Base-by-base conservation (phyloP, 257 asterid species). In the Echium plantagineum region DNA sequence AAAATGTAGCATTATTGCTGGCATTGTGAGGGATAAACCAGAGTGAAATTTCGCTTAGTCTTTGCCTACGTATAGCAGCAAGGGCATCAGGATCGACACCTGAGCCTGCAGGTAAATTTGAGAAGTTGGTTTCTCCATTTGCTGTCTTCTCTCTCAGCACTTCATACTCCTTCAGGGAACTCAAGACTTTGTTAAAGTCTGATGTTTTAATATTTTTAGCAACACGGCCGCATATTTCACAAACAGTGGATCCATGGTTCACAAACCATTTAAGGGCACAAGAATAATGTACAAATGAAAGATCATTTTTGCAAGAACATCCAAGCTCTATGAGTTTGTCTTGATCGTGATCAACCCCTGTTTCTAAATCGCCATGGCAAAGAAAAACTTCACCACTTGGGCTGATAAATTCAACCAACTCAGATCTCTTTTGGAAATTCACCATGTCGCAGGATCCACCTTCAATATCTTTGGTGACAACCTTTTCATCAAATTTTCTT, bases 221-320 rank as follows among this genome's bases (percentile, higher is more conserved):
- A 55, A 77, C 67, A 21, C 83, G 72, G 13, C 93, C 90, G 71
- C 97, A 89, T 69, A 89, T 89, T 78, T 89, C 97, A 16, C 97
- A 89, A 42, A 77, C 70, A 32, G 86, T 84, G 42, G 95, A 89
- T 69, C 97, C 97, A 77, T 86, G 95, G 83, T 77, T 84, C 72
- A 89, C 72, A 69, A 89, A 86, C 97, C 97, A 89, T 82, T 84
- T 86, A 28, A 89, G 88, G 13, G 95, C 97, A 42, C 97, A 89
- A 13, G 93, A 89, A 70, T 89, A 89, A 72, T 89, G 97, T 42
- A 88, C 90, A 54, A 86, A 71, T 54, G 93, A 94, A 77, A 89
- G 90, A 75, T 86, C 97, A 51, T 71, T 85, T 67, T 89, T 89
- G 80, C 97, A 89, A 69, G 88, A 69, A 72, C 97, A 89, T 17